A percentile compares a stretch with the other conserved stretches of the same genome.
These are phyloP conservation scores for Claviceps pazoutovae DNA, from an alignment of 2,329 filamentous ascomycete genomes.

Conservation along the genomic window DNA sequence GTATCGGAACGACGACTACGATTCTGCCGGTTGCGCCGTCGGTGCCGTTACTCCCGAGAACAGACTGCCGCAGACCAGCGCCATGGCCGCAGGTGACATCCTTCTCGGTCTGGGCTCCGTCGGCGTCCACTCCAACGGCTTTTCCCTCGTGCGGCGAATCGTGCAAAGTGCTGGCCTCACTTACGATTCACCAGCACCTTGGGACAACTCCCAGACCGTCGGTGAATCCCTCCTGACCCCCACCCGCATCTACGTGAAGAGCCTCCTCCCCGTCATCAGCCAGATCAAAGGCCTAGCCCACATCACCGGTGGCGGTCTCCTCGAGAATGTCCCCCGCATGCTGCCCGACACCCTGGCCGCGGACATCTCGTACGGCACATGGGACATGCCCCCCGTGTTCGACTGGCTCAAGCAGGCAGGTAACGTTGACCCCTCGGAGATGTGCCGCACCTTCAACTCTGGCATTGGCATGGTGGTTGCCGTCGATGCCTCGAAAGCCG, in stretches of 20 bases:
- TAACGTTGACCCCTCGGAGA: conserved; percentile 64
- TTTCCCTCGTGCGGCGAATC: conserved; percentile 88
- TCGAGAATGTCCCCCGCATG: conserved; percentile 92
- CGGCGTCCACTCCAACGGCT: conserved; percentile 92
- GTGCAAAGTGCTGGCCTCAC: conserved; percentile 57
- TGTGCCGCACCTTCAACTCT: conserved; percentile 88
- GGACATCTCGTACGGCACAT: conserved; percentile 62
- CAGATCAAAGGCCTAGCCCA: conserved; percentile 87
- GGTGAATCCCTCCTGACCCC: conserved; percentile 74
- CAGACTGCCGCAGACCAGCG: conserved; percentile 61
- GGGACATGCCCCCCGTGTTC: conserved; percentile 69
- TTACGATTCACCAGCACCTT: conserved; percentile 64
- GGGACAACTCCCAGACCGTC: conserved; percentile 48
- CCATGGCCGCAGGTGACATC: conserved; percentile 80
- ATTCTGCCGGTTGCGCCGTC: conserved; percentile 80
- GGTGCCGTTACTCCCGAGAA: conserved; percentile 60
- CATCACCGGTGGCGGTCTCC: conserved; percentile 87
- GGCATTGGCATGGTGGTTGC: conserved; percentile 90
- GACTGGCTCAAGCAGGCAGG: conserved; percentile 65
- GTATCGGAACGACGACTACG: conserved; percentile 79
- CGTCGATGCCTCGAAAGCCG: conserved; percentile 51
- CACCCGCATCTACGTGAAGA: conserved; percentile 85
- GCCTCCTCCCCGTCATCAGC: conserved; percentile 52
- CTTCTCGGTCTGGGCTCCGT: conserved; percentile 74
- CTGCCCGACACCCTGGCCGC: conserved; percentile 66